Percentiles rank a stretch among this genome's conserved stretches.
phyloP scores from a whole-genome alignment of 306 rosid species.

The Castanospermum australe region DNA sequence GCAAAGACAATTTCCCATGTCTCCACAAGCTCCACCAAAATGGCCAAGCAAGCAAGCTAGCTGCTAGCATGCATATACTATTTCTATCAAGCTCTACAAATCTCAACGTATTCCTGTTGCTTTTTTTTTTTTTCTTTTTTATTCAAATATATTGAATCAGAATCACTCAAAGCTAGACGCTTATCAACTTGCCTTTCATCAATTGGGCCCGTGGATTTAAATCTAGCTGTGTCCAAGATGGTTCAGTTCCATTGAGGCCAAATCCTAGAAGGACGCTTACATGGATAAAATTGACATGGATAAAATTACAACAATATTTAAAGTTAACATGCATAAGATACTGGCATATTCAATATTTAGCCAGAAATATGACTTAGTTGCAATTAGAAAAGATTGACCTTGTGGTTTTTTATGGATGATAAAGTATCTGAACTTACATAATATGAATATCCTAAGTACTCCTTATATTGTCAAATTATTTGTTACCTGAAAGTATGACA shows the following conservation, averaged over 20 bases:
- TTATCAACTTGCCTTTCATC: neutral
- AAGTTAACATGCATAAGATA: no score
- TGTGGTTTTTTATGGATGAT: no score
- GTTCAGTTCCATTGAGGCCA: neutral
- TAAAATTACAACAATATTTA: no score
- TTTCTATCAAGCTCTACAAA: neutral
- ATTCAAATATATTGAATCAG: neutral
- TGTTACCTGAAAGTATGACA: neutral
- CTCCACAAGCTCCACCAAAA: conserved; percentile 8
- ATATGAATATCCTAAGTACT: neutral
- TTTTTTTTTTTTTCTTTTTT: neutral
- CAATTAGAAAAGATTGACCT: no score
- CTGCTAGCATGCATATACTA: neutral
- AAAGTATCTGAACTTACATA: no score
- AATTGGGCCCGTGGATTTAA: no score
- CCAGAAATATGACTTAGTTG: no score
- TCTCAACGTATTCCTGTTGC: neutral
- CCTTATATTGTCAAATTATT: neutral
- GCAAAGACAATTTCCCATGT: conserved; percentile 25
- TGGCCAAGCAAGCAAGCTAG: neutral
- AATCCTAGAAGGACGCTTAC: neutral
- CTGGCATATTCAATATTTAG: no score
- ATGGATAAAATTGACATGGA: no score
- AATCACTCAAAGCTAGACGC: neutral
- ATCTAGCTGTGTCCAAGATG: no score